Percentiles rank a stretch among this genome's conserved stretches.
Conservation (phyloP, 805 yeast genomes). For the Saccharomycopsis sp. region DNA sequence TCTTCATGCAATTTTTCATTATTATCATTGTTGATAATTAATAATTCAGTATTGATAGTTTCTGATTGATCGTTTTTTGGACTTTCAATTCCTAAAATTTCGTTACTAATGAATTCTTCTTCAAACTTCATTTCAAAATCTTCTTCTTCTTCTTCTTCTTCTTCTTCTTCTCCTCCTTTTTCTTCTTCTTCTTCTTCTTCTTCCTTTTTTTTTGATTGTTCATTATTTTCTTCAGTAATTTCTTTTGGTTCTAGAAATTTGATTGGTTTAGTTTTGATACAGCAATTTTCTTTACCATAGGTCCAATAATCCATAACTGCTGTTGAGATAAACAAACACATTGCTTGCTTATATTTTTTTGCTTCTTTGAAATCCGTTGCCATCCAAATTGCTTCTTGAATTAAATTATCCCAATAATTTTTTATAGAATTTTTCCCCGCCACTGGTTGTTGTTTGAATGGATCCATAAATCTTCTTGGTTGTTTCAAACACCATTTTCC, state of each 20-base stretch:
- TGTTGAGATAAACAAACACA: constrained; percentile 59
- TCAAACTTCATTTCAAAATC: constrained; percentile 13
- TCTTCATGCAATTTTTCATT: not conserved
- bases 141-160: constrained; percentile 4
- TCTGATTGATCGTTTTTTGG: constrained; percentile 2
- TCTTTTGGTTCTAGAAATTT: constrained; percentile 16
- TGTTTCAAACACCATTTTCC: constrained; percentile 90
- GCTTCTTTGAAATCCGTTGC: constrained; percentile 67
- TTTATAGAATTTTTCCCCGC: not conserved
- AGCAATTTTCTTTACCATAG: constrained; percentile 53
- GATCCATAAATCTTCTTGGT: constrained; percentile 62
- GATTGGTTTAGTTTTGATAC: constrained; percentile 46
- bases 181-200: constrained; percentile 3
- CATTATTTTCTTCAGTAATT: constrained; percentile 14
- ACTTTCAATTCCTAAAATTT: constrained; percentile 9
- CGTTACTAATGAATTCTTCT: constrained; percentile 13
- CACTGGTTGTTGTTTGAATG: constrained; percentile 28
- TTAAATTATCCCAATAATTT: constrained; percentile 61
- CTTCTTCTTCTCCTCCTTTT: constrained; percentile 15
- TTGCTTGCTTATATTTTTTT: constrained; percentile 55
- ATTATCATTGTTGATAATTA: not conserved
- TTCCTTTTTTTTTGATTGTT: constrained; percentile 5
- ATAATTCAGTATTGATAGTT: not conserved
- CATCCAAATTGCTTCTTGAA: constrained; percentile 81
- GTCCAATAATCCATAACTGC: constrained; percentile 72